phyloP scores from a whole-genome alignment of 225 moss, liverwort and hornwort species.

The Pseudisothecium myosuroides region DNA sequence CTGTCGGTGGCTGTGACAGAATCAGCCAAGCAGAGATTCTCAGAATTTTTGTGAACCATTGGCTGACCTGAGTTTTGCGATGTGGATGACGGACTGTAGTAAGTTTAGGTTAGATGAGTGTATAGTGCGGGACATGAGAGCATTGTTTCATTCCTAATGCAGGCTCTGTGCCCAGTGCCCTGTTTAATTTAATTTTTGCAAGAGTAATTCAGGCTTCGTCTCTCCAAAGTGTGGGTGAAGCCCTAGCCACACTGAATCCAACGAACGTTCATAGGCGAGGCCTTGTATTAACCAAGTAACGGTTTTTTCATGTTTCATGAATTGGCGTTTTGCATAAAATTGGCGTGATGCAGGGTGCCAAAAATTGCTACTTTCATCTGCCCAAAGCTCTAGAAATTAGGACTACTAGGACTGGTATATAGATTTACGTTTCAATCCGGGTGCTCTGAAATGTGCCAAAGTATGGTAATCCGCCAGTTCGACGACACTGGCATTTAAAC shows the following conservation, averaged over 20 bases:
- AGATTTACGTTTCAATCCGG: not conserved
- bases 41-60: slow-evolving; percentile 3
- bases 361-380: not conserved
- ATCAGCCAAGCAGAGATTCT: slow-evolving; percentile 58
- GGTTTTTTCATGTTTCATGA: not conserved
- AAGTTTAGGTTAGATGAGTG: slow-evolving; percentile 10
- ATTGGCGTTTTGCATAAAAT: not conserved
- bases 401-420: not conserved
- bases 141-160: not conserved
- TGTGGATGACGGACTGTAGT: not conserved
- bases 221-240: not conserved
- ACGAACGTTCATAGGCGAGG: not conserved
- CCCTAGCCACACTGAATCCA: not conserved
- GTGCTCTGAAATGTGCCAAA: not conserved
- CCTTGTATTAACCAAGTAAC: not conserved
- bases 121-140: slow-evolving; percentile 8
- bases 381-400: not conserved
- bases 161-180: not conserved
- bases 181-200: not conserved
- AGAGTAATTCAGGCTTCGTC: not conserved
- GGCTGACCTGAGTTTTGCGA: not conserved
- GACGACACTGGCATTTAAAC: not conserved
- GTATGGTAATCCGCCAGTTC: not conserved
- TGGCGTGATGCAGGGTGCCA: not conserved
- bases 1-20: slow-evolving; percentile 53